Evolutionary conservation across 2,329 filamentous ascomycete species (phyloP).

Genomic region (Ophiognomonia clavigignenti-juglandacearum): DNA sequence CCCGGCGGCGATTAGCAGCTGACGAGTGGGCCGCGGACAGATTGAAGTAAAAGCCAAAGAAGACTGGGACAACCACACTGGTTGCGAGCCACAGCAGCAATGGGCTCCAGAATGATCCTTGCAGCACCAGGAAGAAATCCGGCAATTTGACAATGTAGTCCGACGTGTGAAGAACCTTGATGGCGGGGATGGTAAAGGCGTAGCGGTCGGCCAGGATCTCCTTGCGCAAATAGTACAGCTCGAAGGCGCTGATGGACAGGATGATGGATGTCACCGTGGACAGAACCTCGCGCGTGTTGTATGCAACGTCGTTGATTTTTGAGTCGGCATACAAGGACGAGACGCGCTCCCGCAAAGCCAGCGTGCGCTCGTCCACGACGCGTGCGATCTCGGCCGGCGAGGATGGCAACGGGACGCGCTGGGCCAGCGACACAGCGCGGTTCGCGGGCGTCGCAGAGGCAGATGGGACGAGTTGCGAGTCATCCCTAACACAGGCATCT

Average conservation of each 20-base stretch:
- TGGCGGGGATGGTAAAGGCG: conserved; percentile 66
- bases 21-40: conserved; percentile 53
- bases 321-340: conserved; percentile 59
- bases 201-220: conserved; percentile 69
- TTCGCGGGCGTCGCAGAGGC: conserved; percentile 41
- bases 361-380: conserved; percentile 67
- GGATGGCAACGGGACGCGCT: conserved; percentile 68
- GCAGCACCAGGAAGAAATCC: conserved; percentile 75
- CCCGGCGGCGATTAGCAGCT: conserved; percentile 31
- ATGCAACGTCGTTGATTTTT: conserved; percentile 60
- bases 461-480: conserved; percentile 38
- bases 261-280: conserved; percentile 72
- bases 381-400: conserved; percentile 75
- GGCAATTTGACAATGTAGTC: conserved; percentile 65
- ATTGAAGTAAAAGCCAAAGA: conserved; percentile 88
- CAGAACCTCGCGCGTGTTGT: conserved; percentile 62
- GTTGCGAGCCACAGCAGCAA: conserved; percentile 73
- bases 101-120: conserved; percentile 77
- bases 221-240: conserved; percentile 64
- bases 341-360: conserved; percentile 62
- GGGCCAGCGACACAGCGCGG: conserved; percentile 48
- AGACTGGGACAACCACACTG: conserved; percentile 62
- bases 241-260: conserved; percentile 61
- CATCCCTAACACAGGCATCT: conserved; percentile 21
- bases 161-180: conserved; percentile 48